Conservation (phyloP, 805 yeast species). For the Schwanniomyces vanrijiae region DNA sequence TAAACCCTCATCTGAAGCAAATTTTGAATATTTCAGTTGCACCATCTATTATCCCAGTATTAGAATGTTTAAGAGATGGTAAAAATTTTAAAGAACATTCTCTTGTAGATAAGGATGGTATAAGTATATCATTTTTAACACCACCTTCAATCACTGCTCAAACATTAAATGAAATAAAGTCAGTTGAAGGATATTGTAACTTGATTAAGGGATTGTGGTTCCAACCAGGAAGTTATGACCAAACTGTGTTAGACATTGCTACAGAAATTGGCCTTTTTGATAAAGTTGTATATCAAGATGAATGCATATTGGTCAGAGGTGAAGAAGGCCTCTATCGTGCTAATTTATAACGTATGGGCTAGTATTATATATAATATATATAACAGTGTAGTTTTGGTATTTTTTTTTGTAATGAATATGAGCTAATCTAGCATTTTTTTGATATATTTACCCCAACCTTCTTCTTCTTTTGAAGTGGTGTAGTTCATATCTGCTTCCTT, state of each 20-base stretch:
- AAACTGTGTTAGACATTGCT: conserved; percentile 46
- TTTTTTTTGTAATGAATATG: neutral
- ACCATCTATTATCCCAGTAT: conserved; percentile 26
- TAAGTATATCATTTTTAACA: conserved; percentile 68
- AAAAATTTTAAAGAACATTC: conserved; percentile 22
- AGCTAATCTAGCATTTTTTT: conserved; percentile 39
- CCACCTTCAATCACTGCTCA: conserved; percentile 61
- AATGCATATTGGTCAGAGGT: conserved; percentile 73
- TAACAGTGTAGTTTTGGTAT: neutral
- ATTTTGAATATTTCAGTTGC: conserved; percentile 48
- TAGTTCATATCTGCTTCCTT: conserved; percentile 8
- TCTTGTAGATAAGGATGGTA: conserved; percentile 37
- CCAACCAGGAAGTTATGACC: conserved; percentile 78
- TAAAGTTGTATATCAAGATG: conserved; percentile 47
- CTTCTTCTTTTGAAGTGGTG: conserved; percentile 22
- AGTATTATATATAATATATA: neutral
- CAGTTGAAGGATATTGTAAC: conserved; percentile 38
- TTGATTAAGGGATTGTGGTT: conserved; percentile 68
- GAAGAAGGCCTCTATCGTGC: conserved; percentile 46
- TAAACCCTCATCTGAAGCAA: conserved; percentile 56
- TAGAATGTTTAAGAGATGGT: conserved; percentile 17
- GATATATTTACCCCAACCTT: conserved; percentile 43
- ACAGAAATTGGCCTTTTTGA: conserved; percentile 30
- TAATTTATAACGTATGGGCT: conserved; percentile 25
- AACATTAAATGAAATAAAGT: conserved; percentile 35